Evolutionary conservation across 2,329 filamentous ascomycete genomes (phyloP).

Genomic region (Helminthosporium solani): DNA sequence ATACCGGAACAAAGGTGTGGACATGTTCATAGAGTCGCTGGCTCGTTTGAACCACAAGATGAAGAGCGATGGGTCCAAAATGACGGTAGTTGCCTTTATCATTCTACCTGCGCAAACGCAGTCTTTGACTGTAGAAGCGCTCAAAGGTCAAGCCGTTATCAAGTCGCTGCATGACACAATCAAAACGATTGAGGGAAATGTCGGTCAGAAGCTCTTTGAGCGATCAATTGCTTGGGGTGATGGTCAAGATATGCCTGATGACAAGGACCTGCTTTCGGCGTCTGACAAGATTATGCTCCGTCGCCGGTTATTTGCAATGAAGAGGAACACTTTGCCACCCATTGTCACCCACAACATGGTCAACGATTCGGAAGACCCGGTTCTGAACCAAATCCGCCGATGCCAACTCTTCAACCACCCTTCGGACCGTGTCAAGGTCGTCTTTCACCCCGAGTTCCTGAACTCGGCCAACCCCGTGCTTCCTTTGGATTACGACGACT

Average conservation of each 20-base stretch:
- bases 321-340: constrained; percentile 82
- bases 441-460: constrained; percentile 98
- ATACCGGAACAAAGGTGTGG: constrained; percentile 96
- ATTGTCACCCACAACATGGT: constrained; percentile 99
- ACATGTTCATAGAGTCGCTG: constrained; percentile 98
- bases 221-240: constrained; percentile 94
- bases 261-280: constrained; percentile 90
- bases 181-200: constrained; percentile 86
- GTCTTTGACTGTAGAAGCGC: constrained; percentile 89
- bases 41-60: constrained; percentile 92
- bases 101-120: constrained; percentile 98
- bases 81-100: constrained; percentile 94
- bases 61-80: constrained; percentile 81
- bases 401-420: constrained; percentile 98
- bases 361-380: constrained; percentile 89
- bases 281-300: constrained; percentile 92
- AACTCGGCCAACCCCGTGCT: constrained; percentile 94
- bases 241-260: constrained; percentile 87
- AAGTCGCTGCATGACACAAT: constrained; percentile 94
- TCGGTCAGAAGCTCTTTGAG: constrained; percentile 92
- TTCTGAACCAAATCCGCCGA: constrained; percentile 91
- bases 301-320: constrained; percentile 93
- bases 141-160: constrained; percentile 96
- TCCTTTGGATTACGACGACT: constrained; percentile 96
- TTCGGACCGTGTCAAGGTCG: constrained; percentile 89